These are phyloP conservation scores for Wickerhamiella vanderwaltii DNA, from an alignment of 805 yeast species.

Conservation along the genomic window DNA sequence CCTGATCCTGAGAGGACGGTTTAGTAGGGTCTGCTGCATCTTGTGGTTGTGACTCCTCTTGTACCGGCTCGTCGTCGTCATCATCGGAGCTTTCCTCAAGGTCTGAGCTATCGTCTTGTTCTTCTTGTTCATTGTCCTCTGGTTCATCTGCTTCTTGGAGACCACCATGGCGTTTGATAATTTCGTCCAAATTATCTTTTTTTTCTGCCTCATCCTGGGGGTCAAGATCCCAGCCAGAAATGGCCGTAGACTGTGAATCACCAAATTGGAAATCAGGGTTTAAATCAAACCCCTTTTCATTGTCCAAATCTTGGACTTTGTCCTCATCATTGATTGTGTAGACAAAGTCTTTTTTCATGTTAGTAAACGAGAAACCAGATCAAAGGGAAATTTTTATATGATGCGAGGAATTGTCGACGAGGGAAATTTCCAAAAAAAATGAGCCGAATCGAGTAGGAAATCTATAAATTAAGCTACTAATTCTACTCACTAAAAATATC, in stretches of 20 bases:
- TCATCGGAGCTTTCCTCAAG: slow-evolving; percentile 31
- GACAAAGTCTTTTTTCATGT: slow-evolving; percentile 16
- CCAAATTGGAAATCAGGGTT: slow-evolving; percentile 68
- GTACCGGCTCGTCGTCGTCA: slow-evolving; percentile 21
- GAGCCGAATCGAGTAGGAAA: no score
- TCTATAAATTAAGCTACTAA: no score
- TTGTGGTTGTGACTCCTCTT: slow-evolving; percentile 16
- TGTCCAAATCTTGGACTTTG: slow-evolving; percentile 20
- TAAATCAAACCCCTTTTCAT: slow-evolving; percentile 38
- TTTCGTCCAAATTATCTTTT: slow-evolving; percentile 70
- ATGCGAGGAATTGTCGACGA: no score
- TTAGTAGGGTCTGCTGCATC: slow-evolving; percentile 19
- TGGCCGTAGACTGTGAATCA: slow-evolving; percentile 23
- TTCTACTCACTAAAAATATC: no score
- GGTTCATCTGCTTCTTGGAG: slow-evolving; percentile 39
- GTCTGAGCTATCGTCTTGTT: slow-evolving; percentile 32
- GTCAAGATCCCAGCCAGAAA: slow-evolving; percentile 69
- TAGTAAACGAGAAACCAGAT: no score
- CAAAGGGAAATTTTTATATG: no score
- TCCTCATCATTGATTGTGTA: slow-evolving; percentile 21
- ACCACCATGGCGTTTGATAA: slow-evolving; percentile 80
- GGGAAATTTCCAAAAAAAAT: no score
- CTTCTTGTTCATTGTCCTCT: slow-evolving; percentile 26
- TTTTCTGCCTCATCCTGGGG: slow-evolving; percentile 40
- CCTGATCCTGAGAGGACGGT: no score